Percentiles rank a stretch among this genome's conserved stretches.
phyloP scores from a whole-genome alignment of 805 yeast species.

The Cyberlindnera lachancei region DNA sequence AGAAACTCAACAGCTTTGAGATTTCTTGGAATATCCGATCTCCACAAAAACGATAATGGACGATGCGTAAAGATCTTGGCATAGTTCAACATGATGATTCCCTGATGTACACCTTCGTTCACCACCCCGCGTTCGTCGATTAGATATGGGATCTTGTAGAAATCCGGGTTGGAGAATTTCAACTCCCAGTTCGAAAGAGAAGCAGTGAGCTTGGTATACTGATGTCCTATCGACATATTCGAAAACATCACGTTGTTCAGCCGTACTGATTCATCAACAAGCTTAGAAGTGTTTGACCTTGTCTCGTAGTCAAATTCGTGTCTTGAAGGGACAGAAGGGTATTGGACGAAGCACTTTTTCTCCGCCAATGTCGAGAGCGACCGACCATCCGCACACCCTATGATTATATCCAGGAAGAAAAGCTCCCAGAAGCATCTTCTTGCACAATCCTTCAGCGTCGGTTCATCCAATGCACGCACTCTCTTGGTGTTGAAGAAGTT shows the following conservation, averaged over 20 bases:
- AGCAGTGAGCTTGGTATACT: constrained; percentile 34
- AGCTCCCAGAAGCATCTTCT: constrained; percentile 47
- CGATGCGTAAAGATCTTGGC: constrained; percentile 49
- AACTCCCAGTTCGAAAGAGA: constrained; percentile 45
- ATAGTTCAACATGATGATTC: constrained; percentile 39
- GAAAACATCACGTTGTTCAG: constrained; percentile 39
- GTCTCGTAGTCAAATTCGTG: constrained; percentile 38
- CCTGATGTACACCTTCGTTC: constrained; percentile 48
- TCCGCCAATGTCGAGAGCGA: constrained; percentile 34
- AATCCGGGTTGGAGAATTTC: constrained; percentile 36
- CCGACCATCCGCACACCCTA: constrained; percentile 47
- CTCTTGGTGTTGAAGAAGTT: constrained; percentile 19
- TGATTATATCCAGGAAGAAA: constrained; percentile 42
- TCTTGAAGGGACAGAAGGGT: constrained; percentile 31
- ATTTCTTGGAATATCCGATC: constrained; percentile 36
- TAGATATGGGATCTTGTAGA: constrained; percentile 34
- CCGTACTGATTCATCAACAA: constrained; percentile 43
- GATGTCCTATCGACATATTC: constrained; percentile 29
- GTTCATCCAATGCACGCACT: constrained; percentile 14
- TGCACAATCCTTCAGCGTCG: constrained; percentile 22
- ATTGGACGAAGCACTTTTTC: constrained; percentile 28
- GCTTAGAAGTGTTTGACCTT: constrained; percentile 37
- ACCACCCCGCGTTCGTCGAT: constrained; percentile 36
- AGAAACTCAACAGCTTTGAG: constrained; percentile 28
- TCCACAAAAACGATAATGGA: constrained; percentile 47